Conservation (phyloP, 129 eudicot species). For the Heracleum sosnowskyi region DNA sequence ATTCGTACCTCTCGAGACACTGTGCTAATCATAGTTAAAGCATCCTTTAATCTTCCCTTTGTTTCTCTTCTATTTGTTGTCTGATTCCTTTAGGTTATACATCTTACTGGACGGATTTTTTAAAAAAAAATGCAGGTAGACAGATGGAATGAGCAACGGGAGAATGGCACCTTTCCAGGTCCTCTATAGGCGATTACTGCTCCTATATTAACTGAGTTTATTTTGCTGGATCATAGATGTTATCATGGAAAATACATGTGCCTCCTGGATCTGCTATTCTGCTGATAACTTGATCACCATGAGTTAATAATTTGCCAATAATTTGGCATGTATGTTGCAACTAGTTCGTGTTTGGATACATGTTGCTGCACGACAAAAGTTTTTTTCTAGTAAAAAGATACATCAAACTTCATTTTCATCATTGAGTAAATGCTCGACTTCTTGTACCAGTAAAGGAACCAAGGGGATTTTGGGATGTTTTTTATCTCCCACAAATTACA, state of each 20-base stretch:
- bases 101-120: background rate
- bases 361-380: background rate
- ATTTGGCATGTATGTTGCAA: background rate
- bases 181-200: conserved; percentile 41
- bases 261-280: conserved; percentile 1
- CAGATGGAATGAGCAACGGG: conserved; percentile 87
- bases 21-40: background rate
- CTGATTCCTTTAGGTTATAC: background rate
- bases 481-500: background rate
- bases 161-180: conserved; percentile 88
- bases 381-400: background rate
- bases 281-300: background rate
- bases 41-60: background rate
- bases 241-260: background rate
- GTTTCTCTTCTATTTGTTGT: background rate
- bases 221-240: background rate
- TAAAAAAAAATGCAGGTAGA: conserved; percentile 71
- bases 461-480: background rate
- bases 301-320: conserved; percentile 11
- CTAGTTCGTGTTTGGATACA: background rate
- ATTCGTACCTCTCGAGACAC: background rate
- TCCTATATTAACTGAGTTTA: background rate
- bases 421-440: background rate
- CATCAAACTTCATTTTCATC: background rate
- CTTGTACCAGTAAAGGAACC: background rate